A percentile compares a stretch with the other conserved stretches of the same genome.
Evolutionary conservation across 148 eudicot species (phyloP).

Genomic region (Dianthus caryophyllus): DNA sequence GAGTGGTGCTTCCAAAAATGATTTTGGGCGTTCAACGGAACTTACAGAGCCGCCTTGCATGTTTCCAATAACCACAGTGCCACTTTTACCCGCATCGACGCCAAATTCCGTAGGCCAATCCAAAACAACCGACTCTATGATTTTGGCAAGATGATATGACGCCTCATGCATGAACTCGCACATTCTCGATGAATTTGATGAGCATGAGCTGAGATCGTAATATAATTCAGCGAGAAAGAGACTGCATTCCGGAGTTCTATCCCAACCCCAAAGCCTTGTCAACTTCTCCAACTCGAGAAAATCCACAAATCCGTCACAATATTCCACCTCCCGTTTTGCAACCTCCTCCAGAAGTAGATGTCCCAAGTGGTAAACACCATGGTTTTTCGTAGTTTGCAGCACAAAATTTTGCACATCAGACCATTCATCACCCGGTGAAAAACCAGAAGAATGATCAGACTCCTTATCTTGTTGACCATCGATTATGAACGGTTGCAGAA

Average conservation of each 20-base stretch:
- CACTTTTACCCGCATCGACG: slow-evolving; percentile 28
- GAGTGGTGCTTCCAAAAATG: slow-evolving; percentile 29
- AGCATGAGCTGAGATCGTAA: slow-evolving; percentile 66
- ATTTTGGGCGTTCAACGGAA: slow-evolving; percentile 30
- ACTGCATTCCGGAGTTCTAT: slow-evolving; percentile 76
- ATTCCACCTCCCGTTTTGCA: slow-evolving; percentile 42
- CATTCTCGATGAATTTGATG: slow-evolving; percentile 41
- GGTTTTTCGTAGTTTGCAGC: slow-evolving; percentile 45
- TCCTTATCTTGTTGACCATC: slow-evolving; percentile 36
- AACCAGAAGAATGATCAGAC: slow-evolving; percentile 32
- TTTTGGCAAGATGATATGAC: slow-evolving; percentile 75
- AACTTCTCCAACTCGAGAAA: slow-evolving; percentile 83
- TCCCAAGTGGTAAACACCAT: slow-evolving; percentile 73
- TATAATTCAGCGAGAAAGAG: slow-evolving; percentile 88
- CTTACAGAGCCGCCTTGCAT: slow-evolving; percentile 29
- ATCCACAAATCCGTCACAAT: slow-evolving; percentile 51
- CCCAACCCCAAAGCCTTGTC: slow-evolving; percentile 64
- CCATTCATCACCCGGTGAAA: slow-evolving; percentile 39
- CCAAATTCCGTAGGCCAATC: slow-evolving; percentile 43
- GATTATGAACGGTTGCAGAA: slow-evolving; percentile 58
- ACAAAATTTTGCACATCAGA: slow-evolving; percentile 55
- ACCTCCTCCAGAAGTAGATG: slow-evolving; percentile 83
- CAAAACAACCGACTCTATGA: slow-evolving; percentile 68
- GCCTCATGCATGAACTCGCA: slow-evolving; percentile 61
- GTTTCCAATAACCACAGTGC: slow-evolving; percentile 18